Conservation (phyloP, 192 early-diverging fungal species). For the Pecoramyces ruminantium region DNA sequence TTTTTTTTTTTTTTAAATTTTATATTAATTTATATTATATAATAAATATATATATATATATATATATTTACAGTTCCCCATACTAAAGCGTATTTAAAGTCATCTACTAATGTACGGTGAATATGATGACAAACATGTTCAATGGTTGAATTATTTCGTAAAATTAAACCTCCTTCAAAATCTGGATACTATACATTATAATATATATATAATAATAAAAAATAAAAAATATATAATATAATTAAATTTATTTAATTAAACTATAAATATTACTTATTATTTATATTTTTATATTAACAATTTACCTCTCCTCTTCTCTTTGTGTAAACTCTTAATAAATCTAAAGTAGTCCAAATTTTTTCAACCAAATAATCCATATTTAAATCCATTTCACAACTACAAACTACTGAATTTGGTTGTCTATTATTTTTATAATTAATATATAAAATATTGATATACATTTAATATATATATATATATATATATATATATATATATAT, state of each 20-base stretch:
- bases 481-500: neutral
- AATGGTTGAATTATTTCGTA: conserved; percentile 60
- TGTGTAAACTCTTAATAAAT: conserved; percentile 85
- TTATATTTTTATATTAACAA: no score
- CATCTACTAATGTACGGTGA: conserved; percentile 68
- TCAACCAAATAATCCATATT: conserved; percentile 86
- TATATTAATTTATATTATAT: no score
- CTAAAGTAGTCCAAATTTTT: conserved; percentile 76
- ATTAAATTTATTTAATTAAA: no score
- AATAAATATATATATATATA: neutral
- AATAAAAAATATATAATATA: no score
- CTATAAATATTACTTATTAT: no score
- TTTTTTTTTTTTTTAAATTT: no score
- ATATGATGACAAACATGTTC: conserved; percentile 77
- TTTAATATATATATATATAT: neutral
- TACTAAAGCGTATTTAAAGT: conserved; percentile 91
- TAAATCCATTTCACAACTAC: conserved; percentile 73
- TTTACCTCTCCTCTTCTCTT: conserved; percentile 84
- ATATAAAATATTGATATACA: no score
- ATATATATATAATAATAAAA: neutral
- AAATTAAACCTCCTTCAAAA: conserved; percentile 77
- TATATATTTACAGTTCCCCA: conserved; percentile 32
- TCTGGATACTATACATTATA: conserved; percentile 64
- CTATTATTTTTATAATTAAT: no score
- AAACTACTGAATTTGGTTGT: conserved; percentile 76